A percentile compares a stretch with the other conserved stretches of the same genome.
phyloP scores from a whole-genome alignment of 352 stramenopile species.

The Globisporangium paroecandrum region DNA sequence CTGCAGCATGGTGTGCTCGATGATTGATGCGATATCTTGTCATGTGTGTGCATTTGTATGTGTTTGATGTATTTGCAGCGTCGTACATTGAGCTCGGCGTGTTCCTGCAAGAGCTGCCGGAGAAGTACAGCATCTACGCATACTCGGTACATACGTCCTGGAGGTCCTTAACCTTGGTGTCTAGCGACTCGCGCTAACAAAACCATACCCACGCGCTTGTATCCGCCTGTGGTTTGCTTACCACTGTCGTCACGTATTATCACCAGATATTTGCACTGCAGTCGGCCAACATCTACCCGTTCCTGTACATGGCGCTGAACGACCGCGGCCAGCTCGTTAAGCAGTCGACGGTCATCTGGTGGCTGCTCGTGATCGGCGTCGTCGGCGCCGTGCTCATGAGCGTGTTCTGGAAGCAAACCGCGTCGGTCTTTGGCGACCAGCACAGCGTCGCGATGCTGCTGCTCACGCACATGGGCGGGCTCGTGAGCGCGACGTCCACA shows the following conservation, averaged over 20 bases:
- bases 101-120: constrained; percentile 52
- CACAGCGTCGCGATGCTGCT: constrained; percentile 65
- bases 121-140: constrained; percentile 65
- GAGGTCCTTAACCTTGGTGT: not conserved
- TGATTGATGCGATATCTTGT: not conserved
- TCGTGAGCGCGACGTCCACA: constrained; percentile 69
- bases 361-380: constrained; percentile 43
- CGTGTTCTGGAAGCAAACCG: constrained; percentile 47
- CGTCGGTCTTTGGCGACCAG: constrained; percentile 35
- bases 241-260: not conserved
- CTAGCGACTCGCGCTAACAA: not conserved
- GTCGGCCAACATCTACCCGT: constrained; percentile 65
- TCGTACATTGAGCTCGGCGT: constrained; percentile 59
- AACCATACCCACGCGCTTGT: not conserved
- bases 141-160: constrained; percentile 39
- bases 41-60: not conserved
- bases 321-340: constrained; percentile 34
- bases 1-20: not conserved
- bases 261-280: constrained; percentile 63
- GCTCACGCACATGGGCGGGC: constrained; percentile 57
- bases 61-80: constrained; percentile 14
- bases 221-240: not conserved
- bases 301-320: constrained; percentile 70
- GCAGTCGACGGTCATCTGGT: constrained; percentile 53
- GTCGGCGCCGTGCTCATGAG: constrained; percentile 55